phyloP scores from a whole-genome alignment of 306 rosid species.

The Corylus heterophylla region DNA sequence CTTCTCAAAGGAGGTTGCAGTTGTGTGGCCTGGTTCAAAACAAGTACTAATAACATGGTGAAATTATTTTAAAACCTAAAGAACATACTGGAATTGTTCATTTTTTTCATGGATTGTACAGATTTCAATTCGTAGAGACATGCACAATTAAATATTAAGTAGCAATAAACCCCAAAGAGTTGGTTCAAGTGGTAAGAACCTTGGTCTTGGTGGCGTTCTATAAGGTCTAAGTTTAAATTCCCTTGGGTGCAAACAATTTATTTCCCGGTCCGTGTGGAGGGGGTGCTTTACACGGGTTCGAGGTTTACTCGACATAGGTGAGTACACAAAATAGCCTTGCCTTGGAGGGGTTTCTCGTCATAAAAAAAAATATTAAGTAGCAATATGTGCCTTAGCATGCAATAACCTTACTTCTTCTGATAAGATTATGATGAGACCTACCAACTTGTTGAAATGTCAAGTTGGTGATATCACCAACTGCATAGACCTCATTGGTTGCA shows the following conservation, averaged over 20 bases:
- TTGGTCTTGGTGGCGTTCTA: too few relatives aligned
- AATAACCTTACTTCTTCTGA: neutral
- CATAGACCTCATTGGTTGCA: neutral
- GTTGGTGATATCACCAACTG: slow-evolving; percentile 2
- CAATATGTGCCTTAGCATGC: neutral
- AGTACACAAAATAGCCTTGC: too few relatives aligned
- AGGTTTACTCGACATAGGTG: too few relatives aligned
- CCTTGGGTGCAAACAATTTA: too few relatives aligned
- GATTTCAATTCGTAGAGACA: neutral
- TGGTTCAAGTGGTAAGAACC: too few relatives aligned
- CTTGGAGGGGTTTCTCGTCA: too few relatives aligned
- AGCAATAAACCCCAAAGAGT: neutral
- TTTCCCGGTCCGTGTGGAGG: too few relatives aligned
- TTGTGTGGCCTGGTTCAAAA: neutral
- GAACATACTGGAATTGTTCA: neutral
- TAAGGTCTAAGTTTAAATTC: too few relatives aligned
- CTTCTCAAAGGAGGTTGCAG: neutral
- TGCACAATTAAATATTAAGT: neutral
- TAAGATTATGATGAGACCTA: neutral
- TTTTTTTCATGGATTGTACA: neutral
- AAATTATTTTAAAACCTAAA: neutral
- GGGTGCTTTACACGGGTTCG: too few relatives aligned
- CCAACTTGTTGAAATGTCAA: slow-evolving; percentile 1
- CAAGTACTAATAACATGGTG: neutral
- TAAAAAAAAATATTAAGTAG: neutral